These are phyloP conservation scores for Ashbya aceris DNA, from an alignment of 1,139 yeast genomes.

Conservation along the genomic window DNA sequence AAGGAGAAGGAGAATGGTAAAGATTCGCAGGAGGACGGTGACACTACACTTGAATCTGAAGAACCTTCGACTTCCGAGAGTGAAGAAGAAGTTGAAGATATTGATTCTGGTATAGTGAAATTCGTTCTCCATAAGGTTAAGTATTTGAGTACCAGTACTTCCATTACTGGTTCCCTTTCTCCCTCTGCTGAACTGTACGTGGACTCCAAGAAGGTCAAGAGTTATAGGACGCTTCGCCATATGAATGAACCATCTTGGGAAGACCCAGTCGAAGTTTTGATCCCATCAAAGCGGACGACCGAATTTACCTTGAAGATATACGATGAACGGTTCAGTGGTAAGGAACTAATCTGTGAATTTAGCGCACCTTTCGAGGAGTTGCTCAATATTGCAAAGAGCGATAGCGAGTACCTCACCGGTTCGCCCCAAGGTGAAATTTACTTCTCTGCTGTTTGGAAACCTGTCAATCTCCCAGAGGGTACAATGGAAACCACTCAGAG, in stretches of 20 bases:
- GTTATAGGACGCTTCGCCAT: conserved; percentile 52
- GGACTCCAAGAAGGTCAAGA: conserved; percentile 44
- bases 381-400: conserved; percentile 46
- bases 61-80: conserved; percentile 19
- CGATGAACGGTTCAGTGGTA: conserved; percentile 39
- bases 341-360: conserved; percentile 34
- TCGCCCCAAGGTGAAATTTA: conserved; percentile 39
- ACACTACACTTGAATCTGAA: conserved; percentile 4
- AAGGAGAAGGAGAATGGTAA: conserved; percentile 1
- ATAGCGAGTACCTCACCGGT: conserved; percentile 41
- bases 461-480: conserved; percentile 47
- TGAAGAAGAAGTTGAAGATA: conserved; percentile 34
- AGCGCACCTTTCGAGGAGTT: conserved; percentile 48
- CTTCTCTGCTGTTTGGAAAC: conserved; percentile 58
- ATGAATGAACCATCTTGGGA: conserved; percentile 69
- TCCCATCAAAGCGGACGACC: conserved; percentile 51
- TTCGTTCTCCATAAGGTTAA: conserved; percentile 64
- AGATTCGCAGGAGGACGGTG: conserved; percentile 2
- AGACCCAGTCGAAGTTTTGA: conserved; percentile 49
- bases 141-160: conserved; percentile 53
- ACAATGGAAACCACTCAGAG: conserved; percentile 37
- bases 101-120: conserved; percentile 65
- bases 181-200: conserved; percentile 61
- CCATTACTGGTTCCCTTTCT: conserved; percentile 61
- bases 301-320: conserved; percentile 45